Evolutionary conservation across 495 filamentous ascomycete genomes (phyloP), one percentile per base, ranked within the genome.

Genomic region (Neurospora pannonica): DNA sequence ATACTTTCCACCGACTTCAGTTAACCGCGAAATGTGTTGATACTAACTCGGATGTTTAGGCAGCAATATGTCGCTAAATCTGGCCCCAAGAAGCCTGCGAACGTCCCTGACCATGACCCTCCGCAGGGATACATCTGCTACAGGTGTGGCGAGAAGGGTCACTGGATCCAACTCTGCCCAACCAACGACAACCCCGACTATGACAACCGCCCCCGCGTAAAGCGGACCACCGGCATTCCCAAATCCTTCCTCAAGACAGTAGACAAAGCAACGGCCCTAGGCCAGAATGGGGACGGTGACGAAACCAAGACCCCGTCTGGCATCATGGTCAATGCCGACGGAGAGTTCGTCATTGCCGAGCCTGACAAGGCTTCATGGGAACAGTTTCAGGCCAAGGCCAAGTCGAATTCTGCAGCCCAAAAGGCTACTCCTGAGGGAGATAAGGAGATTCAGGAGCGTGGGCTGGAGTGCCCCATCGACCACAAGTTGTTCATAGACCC

Each of bases 111-210:
- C 75, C 94, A 97, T 78, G 92, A 93, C 11, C 95, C 95, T 19
- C 95, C 96, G 6, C 90, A 92, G 34, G 94, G 95, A 39, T 99
- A 99, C 81, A 89, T 97, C 73, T 99, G 96, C 83, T 97, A 98
- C 78, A 92, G 96, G n/a, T 99, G 96, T 83, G 92, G 94, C 73
- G 92, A 98, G 82, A 99, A 98, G 85, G 96, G 97, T 31, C 96
- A 99, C 81, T 98, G 95, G 94, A 99, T 99, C 72, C 94, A 98
- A 83, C 89, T 90, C 13, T 99, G 96, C 76, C 96, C 96, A 21
- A 99, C 96, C 19, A 99, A 99, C 80, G 93, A 97, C 81, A 95
- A 99, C 78, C 95, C 97, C 4, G 94, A 93, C 60, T 98, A 92
- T 78, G 95, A 98, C 82, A 92, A 93, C 75, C 91, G 92, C 38